Base-by-base conservation (phyloP, 139 green algal species). In the Spirogloea muscicola region DNA sequence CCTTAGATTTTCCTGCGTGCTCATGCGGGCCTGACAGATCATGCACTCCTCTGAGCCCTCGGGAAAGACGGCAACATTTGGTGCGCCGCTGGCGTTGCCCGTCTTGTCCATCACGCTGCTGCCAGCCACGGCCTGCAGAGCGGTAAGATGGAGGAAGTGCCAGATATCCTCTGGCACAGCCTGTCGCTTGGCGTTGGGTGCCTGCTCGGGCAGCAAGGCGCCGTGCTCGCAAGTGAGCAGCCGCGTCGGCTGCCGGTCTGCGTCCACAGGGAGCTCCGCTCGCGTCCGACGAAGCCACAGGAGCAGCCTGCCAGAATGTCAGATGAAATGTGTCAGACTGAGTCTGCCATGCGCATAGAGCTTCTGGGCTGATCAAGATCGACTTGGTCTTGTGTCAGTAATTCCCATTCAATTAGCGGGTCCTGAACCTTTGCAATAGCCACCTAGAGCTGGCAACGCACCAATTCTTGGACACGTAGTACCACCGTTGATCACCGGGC, bases 391-490 rank as follows among this genome's bases (percentile, higher is more conserved):
- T 55, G 46, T 21, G 21, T 21, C 21, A 55, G 21, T n/a, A 31
- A 55, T 21, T 21, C 46, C 21, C 46, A 64, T 13, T 21, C 18
- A 21, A 16, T 16, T 41, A 64, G 55, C 55, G 18, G 18, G 13
- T 64, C 10, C 55, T 64, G 16, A 36, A 64, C 13, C 13, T 10
- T 16, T 51, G 55, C 55, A 13, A 51, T 16, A 16, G 10, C 18
- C 55, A 36, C 27, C 18, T 18, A n/a, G n/a, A n/a, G n/a, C n/a
- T n/a, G n/a, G 13, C 57, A 65, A 13, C 65, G 73, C 51, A 74
- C 65, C 65, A 74, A 16, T 75, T 29, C 36, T 74, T 74, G 48
- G 65, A 74, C 10, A 68, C 48, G 16, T 73, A 74, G 57, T 51
- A 25, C 9, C 7, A 10, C 57, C n/a, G n/a, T n/a, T n/a, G n/a